These are phyloP conservation scores for Pterula multifida DNA, from an alignment of 1,284 basidiomycete species.

Conservation along the genomic window DNA sequence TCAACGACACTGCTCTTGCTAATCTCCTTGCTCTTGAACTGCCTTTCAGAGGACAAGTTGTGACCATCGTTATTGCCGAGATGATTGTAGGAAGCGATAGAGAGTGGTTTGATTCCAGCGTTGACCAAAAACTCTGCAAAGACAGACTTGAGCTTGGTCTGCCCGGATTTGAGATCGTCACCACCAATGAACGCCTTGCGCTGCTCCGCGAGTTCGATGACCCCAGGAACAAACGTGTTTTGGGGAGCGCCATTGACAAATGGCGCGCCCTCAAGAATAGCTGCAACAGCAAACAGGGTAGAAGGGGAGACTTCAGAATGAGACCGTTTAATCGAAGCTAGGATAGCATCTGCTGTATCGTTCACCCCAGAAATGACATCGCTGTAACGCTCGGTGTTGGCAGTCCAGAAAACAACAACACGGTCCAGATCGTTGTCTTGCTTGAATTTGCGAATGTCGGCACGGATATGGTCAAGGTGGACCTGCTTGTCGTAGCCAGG, in stretches of 20 bases:
- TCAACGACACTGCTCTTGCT: conserved; percentile 95
- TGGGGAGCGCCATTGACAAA: conserved; percentile 98
- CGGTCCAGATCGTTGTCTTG: conserved; percentile 73
- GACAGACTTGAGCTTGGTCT: conserved; percentile 92
- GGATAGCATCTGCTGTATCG: conserved; percentile 86
- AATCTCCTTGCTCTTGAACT: conserved; percentile 98
- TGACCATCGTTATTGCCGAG: conserved; percentile 97
- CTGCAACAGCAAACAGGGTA: conserved; percentile 90
- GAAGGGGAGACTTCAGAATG: conserved; percentile 94
- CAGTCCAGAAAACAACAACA: conserved; percentile 92
- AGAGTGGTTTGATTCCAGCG: conserved; percentile 96
- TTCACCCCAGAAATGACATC: conserved; percentile 92
- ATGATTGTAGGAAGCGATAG: conserved; percentile 97
- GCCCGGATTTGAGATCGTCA: conserved; percentile 94
- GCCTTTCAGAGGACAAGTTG: conserved; percentile 84
- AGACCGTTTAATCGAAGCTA: conserved; percentile 72
- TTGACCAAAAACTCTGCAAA: conserved; percentile 98
- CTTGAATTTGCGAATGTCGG: conserved; percentile 94
- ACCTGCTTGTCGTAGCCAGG: conserved; percentile 80
- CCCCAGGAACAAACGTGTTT: conserved; percentile 98
- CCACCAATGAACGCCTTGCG: conserved; percentile 91
- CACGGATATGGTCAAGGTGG: conserved; percentile 88
- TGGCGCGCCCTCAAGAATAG: conserved; percentile 90
- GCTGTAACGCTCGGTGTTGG: conserved; percentile 97
- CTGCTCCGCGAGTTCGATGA: conserved; percentile 86